Percentiles rank a stretch among this genome's conserved stretches.
Conservation (phyloP, 306 rosid species). For the Castanea crenata region DNA sequence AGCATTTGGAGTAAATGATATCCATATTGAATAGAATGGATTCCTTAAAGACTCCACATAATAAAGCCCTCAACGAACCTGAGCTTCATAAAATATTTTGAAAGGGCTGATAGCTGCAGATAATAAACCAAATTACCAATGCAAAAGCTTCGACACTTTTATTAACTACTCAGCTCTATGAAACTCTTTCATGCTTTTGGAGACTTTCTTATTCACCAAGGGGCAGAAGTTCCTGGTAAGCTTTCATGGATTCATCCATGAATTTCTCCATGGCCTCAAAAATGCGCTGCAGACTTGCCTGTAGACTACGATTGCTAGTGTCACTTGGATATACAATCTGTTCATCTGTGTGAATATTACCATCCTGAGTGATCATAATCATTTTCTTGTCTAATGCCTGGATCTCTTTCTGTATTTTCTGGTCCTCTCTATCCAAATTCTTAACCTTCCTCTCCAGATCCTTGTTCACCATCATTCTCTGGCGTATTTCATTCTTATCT, state of each 20-base stretch:
- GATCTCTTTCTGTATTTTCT: slow-evolving; percentile 79
- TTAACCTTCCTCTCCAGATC: slow-evolving; percentile 75
- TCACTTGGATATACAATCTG: slow-evolving; percentile 70
- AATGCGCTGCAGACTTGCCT: slow-evolving; percentile 78
- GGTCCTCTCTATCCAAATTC: slow-evolving; percentile 79
- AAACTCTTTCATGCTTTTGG: slow-evolving; percentile 38
- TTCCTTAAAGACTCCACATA: slow-evolving; percentile 7
- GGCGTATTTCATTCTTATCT: slow-evolving; percentile 68
- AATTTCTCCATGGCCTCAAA: slow-evolving; percentile 98
- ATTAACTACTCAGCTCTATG: slow-evolving; percentile 18
- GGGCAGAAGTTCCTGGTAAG: slow-evolving; percentile 79
- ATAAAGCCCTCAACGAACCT: slow-evolving; percentile 12
- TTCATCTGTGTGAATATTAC: slow-evolving; percentile 48
- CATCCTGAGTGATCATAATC: slow-evolving; percentile 54
- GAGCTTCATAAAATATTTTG: slow-evolving; percentile 7
- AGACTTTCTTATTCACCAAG: slow-evolving; percentile 62
- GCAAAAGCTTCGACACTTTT: not conserved
- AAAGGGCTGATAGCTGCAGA: slow-evolving; percentile 18
- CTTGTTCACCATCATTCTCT: slow-evolving; percentile 61
- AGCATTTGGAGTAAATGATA: not conserved
- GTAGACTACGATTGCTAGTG: slow-evolving; percentile 68
- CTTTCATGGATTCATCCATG: slow-evolving; percentile 59
- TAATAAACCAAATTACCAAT: slow-evolving; percentile 12
- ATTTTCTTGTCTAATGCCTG: slow-evolving; percentile 81
- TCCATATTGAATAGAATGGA: not conserved